A percentile compares a stretch with the other conserved stretches of the same genome.
Evolutionary conservation across 2,329 filamentous ascomycete species (phyloP).

Genomic region (Fusarium sp.): DNA sequence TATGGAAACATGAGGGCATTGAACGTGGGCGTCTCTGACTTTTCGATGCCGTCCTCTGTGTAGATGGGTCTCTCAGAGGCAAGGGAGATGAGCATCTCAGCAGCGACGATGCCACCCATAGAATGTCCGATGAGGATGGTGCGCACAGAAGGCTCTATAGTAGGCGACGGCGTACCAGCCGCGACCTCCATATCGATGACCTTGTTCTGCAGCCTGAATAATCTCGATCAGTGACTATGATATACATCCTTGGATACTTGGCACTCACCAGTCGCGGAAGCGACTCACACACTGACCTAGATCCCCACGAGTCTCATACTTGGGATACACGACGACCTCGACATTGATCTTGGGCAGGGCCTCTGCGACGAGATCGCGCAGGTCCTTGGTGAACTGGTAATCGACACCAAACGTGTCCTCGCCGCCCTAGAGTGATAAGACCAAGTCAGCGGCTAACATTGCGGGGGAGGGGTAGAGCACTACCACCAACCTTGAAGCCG

Average conservation of each 20-base stretch:
- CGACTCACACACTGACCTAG: slow-evolving; percentile 72
- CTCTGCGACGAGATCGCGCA: slow-evolving; percentile 68
- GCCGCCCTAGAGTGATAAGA: slow-evolving; percentile 63
- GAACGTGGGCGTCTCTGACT: slow-evolving; percentile 50
- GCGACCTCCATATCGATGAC: slow-evolving; percentile 94
- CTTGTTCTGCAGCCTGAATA: slow-evolving; percentile 78
- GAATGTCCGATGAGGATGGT: slow-evolving; percentile 86
- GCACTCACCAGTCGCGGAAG: slow-evolving; percentile 75
- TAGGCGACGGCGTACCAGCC: slow-evolving; percentile 80
- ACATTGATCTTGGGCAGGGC: slow-evolving; percentile 74
- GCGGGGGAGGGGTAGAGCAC: slow-evolving; percentile 11
- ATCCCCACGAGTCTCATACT: slow-evolving; percentile 83
- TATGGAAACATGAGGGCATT: slow-evolving; percentile 89
- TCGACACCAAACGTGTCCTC: slow-evolving; percentile 76
- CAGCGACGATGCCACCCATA: slow-evolving; percentile 93
- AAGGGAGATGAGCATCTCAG: slow-evolving; percentile 82
- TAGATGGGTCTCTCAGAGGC: slow-evolving; percentile 63
- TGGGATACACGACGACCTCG: slow-evolving; percentile 74
- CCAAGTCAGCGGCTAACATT: slow-evolving; percentile 15
- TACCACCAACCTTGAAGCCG: slow-evolving; percentile 74
- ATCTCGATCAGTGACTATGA: not conserved
- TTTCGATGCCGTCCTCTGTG: slow-evolving; percentile 53
- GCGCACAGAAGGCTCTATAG: slow-evolving; percentile 82
- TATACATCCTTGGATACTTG: not conserved
- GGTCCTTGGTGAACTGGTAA: slow-evolving; percentile 73